phyloP scores from a whole-genome alignment of 1,139 yeast species.

The Kluyveromyces sp. region DNA sequence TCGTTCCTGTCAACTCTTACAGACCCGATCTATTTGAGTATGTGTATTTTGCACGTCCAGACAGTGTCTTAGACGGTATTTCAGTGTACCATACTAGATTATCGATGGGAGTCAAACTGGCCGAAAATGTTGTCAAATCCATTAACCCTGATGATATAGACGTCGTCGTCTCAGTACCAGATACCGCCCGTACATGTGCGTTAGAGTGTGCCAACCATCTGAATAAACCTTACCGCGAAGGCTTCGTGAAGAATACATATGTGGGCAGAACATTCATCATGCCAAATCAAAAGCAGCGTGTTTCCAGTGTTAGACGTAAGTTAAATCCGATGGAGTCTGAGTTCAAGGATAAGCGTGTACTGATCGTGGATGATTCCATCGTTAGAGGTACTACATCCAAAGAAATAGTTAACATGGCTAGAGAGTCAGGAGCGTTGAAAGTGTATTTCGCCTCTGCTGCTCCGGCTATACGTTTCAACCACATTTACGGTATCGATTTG shows the following conservation, averaged over 20 bases:
- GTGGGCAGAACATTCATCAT: constrained; percentile 96
- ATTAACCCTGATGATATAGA: constrained; percentile 59
- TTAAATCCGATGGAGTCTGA: constrained; percentile 95
- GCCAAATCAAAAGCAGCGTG: constrained; percentile 96
- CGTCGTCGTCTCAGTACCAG: constrained; percentile 97
- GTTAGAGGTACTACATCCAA: constrained; percentile 96
- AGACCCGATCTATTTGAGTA: constrained; percentile 97
- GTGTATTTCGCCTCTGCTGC: constrained; percentile 97
- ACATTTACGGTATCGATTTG: constrained; percentile 92
- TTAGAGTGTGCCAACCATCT: constrained; percentile 82
- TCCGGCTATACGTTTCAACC: constrained; percentile 92
- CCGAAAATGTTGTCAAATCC: constrained; percentile 54
- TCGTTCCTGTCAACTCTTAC: constrained; percentile 68
- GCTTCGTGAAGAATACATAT: constrained; percentile 91
- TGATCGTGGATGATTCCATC: constrained; percentile 92
- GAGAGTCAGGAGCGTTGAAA: constrained; percentile 91
- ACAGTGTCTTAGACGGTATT: constrained; percentile 89
- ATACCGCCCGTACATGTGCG: constrained; percentile 92
- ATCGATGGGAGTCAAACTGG: constrained; percentile 90
- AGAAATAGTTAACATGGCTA: constrained; percentile 95
- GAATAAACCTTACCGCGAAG: constrained; percentile 86
- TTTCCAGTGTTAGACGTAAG: constrained; percentile 89
- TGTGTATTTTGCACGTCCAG: constrained; percentile 97
- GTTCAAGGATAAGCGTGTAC: constrained; percentile 77
- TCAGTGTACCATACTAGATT: constrained; percentile 89